These are phyloP conservation scores for Protomyces gravidus DNA, from an alignment of 1,139 yeast species.

Conservation along the genomic window DNA sequence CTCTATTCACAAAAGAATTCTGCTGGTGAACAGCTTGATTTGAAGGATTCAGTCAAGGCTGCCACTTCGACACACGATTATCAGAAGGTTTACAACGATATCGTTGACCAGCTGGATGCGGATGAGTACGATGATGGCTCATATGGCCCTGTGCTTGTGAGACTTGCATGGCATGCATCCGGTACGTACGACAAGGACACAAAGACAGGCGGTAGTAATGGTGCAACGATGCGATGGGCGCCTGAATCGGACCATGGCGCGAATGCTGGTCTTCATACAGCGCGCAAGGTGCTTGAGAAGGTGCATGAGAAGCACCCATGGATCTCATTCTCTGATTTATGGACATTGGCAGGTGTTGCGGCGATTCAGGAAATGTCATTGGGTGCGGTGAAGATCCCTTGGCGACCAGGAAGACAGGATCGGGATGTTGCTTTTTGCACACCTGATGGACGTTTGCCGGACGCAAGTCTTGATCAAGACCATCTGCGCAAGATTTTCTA, in stretches of 20 bases:
- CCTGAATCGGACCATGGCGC: slow-evolving; percentile 54
- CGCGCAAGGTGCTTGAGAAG: slow-evolving; percentile 55
- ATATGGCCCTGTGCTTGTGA: slow-evolving; percentile 58
- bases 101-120: slow-evolving; percentile 26
- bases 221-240: slow-evolving; percentile 58
- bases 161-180: slow-evolving; percentile 68
- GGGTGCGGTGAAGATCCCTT: slow-evolving; percentile 56
- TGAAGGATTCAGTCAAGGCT: slow-evolving; percentile 16
- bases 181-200: slow-evolving; percentile 57
- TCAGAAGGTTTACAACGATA: slow-evolving; percentile 23
- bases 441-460: slow-evolving; percentile 55
- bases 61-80: slow-evolving; percentile 18
- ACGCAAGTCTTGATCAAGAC: slow-evolving; percentile 49
- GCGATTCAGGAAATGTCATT: slow-evolving; percentile 53
- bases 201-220: slow-evolving; percentile 65
- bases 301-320: slow-evolving; percentile 55
- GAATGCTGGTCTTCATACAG: slow-evolving; percentile 57
- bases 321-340: slow-evolving; percentile 61
- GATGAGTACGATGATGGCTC: slow-evolving; percentile 68
- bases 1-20: slow-evolving; percentile 22
- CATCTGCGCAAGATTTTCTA: slow-evolving; percentile 55
- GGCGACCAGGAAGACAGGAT: slow-evolving; percentile 64
- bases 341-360: slow-evolving; percentile 62
- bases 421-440: slow-evolving; percentile 53
- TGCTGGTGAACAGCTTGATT: slow-evolving; percentile 22